A percentile compares a stretch with the other conserved stretches of the same genome.
phyloP scores from a whole-genome alignment of 257 asterid genomes.

The Scutellaria baicalensis region DNA sequence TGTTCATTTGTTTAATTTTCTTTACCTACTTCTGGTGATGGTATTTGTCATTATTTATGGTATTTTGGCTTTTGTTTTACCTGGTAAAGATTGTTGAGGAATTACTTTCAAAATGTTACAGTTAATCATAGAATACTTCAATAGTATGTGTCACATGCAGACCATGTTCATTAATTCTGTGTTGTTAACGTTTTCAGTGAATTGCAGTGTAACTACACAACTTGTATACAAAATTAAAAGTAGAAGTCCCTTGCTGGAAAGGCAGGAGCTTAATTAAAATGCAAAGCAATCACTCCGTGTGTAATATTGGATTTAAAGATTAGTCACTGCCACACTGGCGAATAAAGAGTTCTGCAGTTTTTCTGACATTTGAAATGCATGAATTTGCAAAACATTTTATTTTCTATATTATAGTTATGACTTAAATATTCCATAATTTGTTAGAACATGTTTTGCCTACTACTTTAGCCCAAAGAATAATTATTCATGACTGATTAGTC shows the following conservation, averaged over 20 bases:
- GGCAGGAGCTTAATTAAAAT: neutral
- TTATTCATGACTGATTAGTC: neutral
- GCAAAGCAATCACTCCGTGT: neutral
- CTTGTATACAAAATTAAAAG: neutral
- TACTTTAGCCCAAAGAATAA: neutral
- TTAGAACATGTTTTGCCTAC: neutral
- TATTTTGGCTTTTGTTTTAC: constrained; percentile 8
- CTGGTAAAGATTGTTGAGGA: neutral
- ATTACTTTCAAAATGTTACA: neutral
- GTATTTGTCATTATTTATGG: neutral
- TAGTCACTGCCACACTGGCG: neutral
- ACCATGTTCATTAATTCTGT: neutral
- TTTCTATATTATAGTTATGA: neutral
- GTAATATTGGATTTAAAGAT: neutral
- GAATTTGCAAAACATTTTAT: neutral
- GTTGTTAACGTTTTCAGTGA: neutral
- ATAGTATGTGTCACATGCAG: neutral
- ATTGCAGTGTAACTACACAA: neutral
- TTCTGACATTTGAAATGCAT: neutral
- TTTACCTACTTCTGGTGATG: constrained; percentile 3
- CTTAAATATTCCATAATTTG: neutral
- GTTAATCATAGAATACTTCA: neutral
- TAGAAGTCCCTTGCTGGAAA: neutral
- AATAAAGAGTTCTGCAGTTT: neutral
- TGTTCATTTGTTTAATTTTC: constrained; percentile 9